Conservation (phyloP, 345 rosid genomes). For the Trapa bicornis region DNA sequence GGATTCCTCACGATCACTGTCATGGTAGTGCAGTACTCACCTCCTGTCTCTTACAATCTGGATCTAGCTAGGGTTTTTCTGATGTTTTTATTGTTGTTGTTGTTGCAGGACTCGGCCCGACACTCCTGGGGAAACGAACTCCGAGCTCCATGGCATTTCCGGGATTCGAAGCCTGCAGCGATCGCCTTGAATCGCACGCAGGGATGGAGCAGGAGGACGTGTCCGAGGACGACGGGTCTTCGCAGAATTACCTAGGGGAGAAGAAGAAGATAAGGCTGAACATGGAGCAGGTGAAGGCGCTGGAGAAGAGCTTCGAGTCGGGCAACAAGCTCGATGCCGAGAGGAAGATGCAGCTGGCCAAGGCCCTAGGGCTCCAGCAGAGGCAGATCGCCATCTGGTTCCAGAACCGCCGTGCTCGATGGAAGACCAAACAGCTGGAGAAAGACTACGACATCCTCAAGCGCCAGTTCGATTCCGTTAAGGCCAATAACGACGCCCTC, state of each 20-base stretch:
- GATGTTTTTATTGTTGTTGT: background rate
- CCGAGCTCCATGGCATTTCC: conserved; percentile 11
- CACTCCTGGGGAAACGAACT: conserved; percentile 16
- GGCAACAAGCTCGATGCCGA: conserved; percentile 92
- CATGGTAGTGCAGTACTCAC: background rate
- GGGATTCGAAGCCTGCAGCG: conserved; percentile 6
- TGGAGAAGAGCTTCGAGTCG: conserved; percentile 79
- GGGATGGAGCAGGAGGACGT: conserved; percentile 40
- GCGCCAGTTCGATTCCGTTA: conserved; percentile 55
- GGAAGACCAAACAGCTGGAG: conserved; percentile 93
- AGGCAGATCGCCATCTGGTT: conserved; percentile 94
- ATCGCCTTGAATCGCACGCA: background rate
- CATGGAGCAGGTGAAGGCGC: conserved; percentile 84
- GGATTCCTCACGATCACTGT: conserved; percentile 7
- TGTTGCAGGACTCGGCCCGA: background rate
- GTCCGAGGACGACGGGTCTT: conserved; percentile 77
- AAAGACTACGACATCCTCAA: conserved; percentile 76
- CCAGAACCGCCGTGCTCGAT: conserved; percentile 84
- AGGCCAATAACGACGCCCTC: conserved; percentile 61
- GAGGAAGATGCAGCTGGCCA: conserved; percentile 86
- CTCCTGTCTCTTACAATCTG: background rate
- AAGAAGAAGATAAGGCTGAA: conserved; percentile 82
- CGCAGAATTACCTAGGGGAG: conserved; percentile 22
- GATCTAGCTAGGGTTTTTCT: background rate
- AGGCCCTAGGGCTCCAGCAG: conserved; percentile 79